phyloP scores from a whole-genome alignment of 2,329 filamentous ascomycete genomes.

The Microdochium nivale region DNA sequence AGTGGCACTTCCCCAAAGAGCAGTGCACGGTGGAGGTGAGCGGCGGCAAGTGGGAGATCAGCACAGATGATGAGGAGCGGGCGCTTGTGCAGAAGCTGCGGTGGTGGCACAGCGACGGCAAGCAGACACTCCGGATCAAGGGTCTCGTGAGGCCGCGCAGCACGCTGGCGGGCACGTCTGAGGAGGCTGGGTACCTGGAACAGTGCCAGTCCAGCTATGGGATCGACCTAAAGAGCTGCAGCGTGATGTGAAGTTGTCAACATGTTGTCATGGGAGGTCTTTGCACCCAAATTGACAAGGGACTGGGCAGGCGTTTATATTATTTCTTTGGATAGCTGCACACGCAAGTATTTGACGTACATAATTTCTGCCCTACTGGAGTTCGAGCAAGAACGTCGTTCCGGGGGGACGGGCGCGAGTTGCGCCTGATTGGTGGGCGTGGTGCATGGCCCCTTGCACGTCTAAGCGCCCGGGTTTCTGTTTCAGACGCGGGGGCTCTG shows the following conservation, averaged over 20 bases:
- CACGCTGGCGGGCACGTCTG: constrained; percentile 47
- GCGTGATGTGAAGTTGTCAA: constrained; percentile 37
- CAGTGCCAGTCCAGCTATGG: constrained; percentile 46
- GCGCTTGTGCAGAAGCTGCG: constrained; percentile 65
- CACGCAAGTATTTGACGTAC: too few species aligned
- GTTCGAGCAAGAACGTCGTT: background rate
- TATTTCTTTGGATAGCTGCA: background rate
- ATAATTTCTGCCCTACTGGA: too few species aligned
- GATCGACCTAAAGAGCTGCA: constrained; percentile 35
- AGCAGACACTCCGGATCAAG: constrained; percentile 69
- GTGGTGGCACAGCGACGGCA: constrained; percentile 90
- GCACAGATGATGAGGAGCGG: constrained; percentile 60
- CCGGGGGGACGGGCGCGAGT: background rate
- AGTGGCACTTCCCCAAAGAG: constrained; percentile 82
- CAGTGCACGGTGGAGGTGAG: constrained; percentile 65
- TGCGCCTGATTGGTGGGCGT: background rate
- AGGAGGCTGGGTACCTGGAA: constrained; percentile 74
- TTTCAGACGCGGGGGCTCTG: background rate
- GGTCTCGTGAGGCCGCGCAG: constrained; percentile 63
- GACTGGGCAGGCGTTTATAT: background rate
- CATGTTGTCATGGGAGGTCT: background rate
- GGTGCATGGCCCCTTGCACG: background rate
- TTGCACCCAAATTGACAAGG: background rate
- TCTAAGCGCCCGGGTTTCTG: background rate
- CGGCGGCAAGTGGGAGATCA: constrained; percentile 85